These are phyloP conservation scores for Diaporthe helianthi DNA, from an alignment of 2,329 filamentous ascomycete species.

Conservation along the genomic window DNA sequence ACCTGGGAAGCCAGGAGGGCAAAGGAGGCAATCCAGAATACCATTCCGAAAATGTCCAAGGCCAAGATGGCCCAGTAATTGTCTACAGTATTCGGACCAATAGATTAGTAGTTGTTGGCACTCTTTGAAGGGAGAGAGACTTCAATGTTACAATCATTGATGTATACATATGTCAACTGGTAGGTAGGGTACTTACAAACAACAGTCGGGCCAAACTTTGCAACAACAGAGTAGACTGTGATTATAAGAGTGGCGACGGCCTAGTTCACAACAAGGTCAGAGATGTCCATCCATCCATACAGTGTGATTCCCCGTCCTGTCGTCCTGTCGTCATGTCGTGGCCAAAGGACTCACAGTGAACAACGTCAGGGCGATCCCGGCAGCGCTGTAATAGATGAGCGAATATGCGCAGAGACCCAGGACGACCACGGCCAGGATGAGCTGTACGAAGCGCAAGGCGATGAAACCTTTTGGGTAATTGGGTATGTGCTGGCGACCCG, in stretches of 20 bases:
- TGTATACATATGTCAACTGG: too few species aligned
- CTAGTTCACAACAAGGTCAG: constrained; percentile 38
- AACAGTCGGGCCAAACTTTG: constrained; percentile 43
- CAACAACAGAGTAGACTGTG: constrained; percentile 55
- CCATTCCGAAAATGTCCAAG: constrained; percentile 57
- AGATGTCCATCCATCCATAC: too few species aligned
- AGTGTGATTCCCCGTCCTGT: constrained; percentile 26
- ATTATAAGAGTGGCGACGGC: constrained; percentile 52
- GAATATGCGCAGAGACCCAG: constrained; percentile 57
- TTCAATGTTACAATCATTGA: too few species aligned
- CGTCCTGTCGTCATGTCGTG: too few species aligned
- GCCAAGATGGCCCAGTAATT: constrained; percentile 62
- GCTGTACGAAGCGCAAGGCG: constrained; percentile 52
- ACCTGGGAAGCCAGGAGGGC: constrained; percentile 49
- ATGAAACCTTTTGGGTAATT: constrained; percentile 53
- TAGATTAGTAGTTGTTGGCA: constrained; percentile 29
- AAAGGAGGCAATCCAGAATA: constrained; percentile 60
- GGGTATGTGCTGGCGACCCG: constrained; percentile 55
- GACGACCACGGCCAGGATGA: constrained; percentile 53
- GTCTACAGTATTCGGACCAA: constrained; percentile 41
- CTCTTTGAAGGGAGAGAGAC: too few species aligned
- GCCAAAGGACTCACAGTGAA: constrained; percentile 47
- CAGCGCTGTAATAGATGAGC: constrained; percentile 44
- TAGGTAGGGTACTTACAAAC: constrained; percentile 2
- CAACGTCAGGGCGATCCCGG: constrained; percentile 46